Evolutionary conservation across 1,284 basidiomycete species (phyloP).

Genomic region (Microbotryomycetes sp.): DNA sequence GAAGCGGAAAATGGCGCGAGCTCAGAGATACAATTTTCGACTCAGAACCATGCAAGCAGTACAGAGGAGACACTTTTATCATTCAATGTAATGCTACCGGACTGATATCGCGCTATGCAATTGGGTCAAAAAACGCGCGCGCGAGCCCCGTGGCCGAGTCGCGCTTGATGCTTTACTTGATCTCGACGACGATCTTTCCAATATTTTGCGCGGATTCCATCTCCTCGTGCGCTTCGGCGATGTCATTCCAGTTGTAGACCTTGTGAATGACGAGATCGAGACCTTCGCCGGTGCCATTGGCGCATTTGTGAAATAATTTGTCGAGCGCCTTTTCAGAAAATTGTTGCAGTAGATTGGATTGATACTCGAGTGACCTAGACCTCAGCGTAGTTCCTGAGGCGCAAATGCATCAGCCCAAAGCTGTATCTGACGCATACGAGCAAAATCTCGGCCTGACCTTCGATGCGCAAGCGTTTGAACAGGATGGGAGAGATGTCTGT

Average conservation of each 20-base stretch:
- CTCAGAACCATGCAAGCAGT: background rate
- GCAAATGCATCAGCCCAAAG: background rate
- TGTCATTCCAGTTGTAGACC: constrained; percentile 75
- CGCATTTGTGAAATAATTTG: constrained; percentile 48
- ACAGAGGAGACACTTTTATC: background rate
- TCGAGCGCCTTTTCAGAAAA: constrained; percentile 54
- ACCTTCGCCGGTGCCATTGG: constrained; percentile 38
- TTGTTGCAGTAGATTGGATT: constrained; percentile 64
- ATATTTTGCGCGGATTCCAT: constrained; percentile 76
- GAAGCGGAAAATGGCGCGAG: background rate
- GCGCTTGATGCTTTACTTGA: too few species aligned
- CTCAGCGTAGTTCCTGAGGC: constrained; percentile 64
- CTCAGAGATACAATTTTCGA: background rate
- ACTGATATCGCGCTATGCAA: background rate
- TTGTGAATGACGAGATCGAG: constrained; percentile 71
- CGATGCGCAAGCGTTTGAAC: constrained; percentile 78
- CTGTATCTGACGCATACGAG: background rate
- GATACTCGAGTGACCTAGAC: constrained; percentile 69
- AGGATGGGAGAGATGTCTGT: constrained; percentile 62
- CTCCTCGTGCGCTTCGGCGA: constrained; percentile 73
- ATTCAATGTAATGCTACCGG: background rate
- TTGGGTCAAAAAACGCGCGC: background rate
- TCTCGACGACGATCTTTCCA: constrained; percentile 45
- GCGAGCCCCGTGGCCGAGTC: background rate
- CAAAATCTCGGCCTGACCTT: constrained; percentile 44